Percentiles rank a stretch among this genome's conserved stretches.
Conservation (phyloP, 306 rosid species). For the Dalbergia cultrata region DNA sequence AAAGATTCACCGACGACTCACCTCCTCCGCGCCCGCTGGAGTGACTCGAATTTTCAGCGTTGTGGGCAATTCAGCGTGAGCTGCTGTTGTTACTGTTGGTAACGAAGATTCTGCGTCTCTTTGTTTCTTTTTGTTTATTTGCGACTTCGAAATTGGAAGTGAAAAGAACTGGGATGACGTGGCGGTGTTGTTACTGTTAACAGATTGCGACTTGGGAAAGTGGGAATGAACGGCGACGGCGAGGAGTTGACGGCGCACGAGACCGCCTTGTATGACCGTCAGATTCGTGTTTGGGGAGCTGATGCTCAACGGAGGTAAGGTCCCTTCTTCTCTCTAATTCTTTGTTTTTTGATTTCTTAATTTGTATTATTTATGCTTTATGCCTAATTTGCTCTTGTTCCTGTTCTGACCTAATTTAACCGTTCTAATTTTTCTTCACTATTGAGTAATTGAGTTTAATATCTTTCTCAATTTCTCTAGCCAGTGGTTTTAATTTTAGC, state of each 20-base stretch:
- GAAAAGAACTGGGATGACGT: not conserved
- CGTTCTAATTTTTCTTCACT: not conserved
- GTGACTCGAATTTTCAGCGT: constrained; percentile 22
- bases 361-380: not conserved
- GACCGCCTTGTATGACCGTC: constrained; percentile 96
- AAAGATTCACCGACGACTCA: not conserved
- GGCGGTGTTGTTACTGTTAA: not conserved
- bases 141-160: not conserved
- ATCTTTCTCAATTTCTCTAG: not conserved
- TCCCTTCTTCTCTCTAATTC: constrained; percentile 10
- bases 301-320: constrained; percentile 93
- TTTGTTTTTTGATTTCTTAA: not conserved
- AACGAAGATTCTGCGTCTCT: not conserved
- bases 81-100: not conserved
- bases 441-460: not conserved
- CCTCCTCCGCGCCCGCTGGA: constrained; percentile 8
- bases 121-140: not conserved
- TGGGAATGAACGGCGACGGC: constrained; percentile 64
- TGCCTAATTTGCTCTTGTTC: not conserved
- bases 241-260: constrained; percentile 97
- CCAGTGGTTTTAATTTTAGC: constrained; percentile 2
- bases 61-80: not conserved
- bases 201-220: constrained; percentile 61
- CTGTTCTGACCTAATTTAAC: constrained; percentile 35
- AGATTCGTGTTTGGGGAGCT: constrained; percentile 99